Conservation (phyloP, 208 protist genomes). For the Leishmania turanica region DNA sequence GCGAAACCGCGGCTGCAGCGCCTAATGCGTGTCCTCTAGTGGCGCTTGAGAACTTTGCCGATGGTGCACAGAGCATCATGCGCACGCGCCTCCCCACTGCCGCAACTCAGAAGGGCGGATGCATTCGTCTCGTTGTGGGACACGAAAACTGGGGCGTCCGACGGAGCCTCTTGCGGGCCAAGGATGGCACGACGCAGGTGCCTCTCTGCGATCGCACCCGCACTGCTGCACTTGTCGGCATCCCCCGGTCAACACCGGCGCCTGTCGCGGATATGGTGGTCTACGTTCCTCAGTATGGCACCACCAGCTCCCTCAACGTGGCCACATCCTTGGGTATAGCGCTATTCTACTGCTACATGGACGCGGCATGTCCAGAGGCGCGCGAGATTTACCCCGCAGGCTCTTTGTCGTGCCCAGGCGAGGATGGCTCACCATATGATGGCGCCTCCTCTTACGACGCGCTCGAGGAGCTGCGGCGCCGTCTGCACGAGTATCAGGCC, state of each 20-base stretch:
- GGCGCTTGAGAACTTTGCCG: conserved; percentile 84
- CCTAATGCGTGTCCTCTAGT: conserved; percentile 43
- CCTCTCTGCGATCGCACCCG: background rate
- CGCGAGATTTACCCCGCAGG: conserved; percentile 17
- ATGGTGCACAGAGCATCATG: conserved; percentile 67
- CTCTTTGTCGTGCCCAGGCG: too few relatives aligned
- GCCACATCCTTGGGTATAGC: conserved; percentile 87
- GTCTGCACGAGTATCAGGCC: conserved; percentile 22
- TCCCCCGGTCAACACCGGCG: background rate
- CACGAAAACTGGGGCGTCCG: conserved; percentile 90
- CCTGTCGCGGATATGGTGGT: conserved; percentile 45
- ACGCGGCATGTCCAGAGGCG: conserved; percentile 47
- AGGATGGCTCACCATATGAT: background rate
- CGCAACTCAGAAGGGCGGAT: background rate
- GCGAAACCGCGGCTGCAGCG: background rate
- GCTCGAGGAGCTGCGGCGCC: conserved; percentile 4
- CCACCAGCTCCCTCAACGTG: conserved; percentile 90
- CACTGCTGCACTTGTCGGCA: background rate
- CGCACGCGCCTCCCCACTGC: conserved; percentile 39
- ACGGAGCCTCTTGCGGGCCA: conserved; percentile 35
- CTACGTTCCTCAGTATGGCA: conserved; percentile 91
- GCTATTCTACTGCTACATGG: conserved; percentile 80
- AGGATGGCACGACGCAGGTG: background rate
- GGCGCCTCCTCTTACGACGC: background rate
- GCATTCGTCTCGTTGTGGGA: conserved; percentile 64